phyloP scores from a whole-genome alignment of 306 rosid species.

The Vigna radiata region DNA sequence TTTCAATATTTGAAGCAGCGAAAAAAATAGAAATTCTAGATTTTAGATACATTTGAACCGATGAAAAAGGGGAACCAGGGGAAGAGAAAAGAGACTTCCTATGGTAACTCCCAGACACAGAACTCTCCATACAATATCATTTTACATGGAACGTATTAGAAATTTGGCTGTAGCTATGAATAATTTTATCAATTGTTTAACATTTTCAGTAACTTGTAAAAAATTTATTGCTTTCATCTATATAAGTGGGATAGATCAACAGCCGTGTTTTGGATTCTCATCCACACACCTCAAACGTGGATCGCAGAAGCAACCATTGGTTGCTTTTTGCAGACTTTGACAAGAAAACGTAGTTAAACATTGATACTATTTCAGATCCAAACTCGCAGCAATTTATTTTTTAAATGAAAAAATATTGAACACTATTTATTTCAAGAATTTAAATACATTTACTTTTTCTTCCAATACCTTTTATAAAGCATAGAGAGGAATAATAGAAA shows the following conservation, averaged over 20 bases:
- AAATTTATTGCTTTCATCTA: neutral
- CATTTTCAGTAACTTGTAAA: neutral
- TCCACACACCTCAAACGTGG: neutral
- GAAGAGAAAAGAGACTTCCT: neutral
- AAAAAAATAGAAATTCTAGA: neutral
- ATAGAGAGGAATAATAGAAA: neutral
- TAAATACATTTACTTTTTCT: neutral
- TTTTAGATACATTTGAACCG: neutral
- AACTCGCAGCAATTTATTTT: too few species aligned
- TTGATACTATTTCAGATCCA: too few species aligned
- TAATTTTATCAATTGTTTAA: neutral
- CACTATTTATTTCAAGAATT: neutral
- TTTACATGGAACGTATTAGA: neutral
- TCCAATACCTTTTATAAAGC: neutral
- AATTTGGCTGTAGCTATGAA: neutral
- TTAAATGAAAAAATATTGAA: neutral
- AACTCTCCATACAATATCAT: neutral
- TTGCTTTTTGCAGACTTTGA: neutral
- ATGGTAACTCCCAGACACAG: neutral
- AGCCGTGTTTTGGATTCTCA: neutral
- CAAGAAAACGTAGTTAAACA: too few species aligned
- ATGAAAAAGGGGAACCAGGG: slow-evolving; percentile 2
- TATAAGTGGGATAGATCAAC: neutral
- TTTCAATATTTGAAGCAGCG: neutral
- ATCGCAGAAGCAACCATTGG: neutral